phyloP scores from a whole-genome alignment of 257 asterid species.

The Plantago elongata region DNA sequence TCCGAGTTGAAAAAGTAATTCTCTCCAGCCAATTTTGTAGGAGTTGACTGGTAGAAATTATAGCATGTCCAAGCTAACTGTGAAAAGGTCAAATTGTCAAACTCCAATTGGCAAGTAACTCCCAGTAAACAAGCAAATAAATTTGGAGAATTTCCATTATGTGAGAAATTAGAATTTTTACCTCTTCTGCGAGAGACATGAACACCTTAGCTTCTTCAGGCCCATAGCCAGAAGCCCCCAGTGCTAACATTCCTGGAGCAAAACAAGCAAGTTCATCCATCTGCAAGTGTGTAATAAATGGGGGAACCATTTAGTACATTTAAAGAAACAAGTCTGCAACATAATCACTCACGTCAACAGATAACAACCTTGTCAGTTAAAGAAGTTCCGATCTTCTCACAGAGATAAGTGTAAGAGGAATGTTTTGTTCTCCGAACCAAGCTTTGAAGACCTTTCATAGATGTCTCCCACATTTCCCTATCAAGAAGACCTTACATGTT shows the following conservation, averaged over 20 bases:
- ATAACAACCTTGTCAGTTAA: constrained; percentile 73
- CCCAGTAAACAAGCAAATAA: constrained; percentile 9
- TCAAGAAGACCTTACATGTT: constrained; percentile 19
- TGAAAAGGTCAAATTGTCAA: constrained; percentile 25
- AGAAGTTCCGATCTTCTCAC: constrained; percentile 86
- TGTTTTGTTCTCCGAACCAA: constrained; percentile 91
- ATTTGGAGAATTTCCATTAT: constrained; percentile 6
- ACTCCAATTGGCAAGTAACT: constrained; percentile 15
- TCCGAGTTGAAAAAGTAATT: constrained; percentile 80
- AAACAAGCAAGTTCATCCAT: constrained; percentile 99
- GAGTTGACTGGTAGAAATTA: constrained; percentile 94
- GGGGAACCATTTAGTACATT: constrained; percentile 18
- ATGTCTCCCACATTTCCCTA: constrained; percentile 99
- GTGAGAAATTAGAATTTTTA: constrained; percentile 23
- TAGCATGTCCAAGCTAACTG: constrained; percentile 99
- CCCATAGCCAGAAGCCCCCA: constrained; percentile 87
- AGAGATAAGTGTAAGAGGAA: constrained; percentile 76
- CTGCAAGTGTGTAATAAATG: constrained; percentile 40
- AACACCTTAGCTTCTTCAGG: constrained; percentile 75
- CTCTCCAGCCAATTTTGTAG: constrained; percentile 99
- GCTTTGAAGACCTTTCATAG: constrained; percentile 93
- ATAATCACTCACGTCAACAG: constrained; percentile 8
- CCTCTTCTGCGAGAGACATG: constrained; percentile 94
- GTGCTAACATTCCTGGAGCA: constrained; percentile 98
- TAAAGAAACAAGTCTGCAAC: constrained; percentile 3